These are phyloP conservation scores for Rhizopus delemar DNA, from an alignment of 371 early-diverging fungal species.

Conservation along the genomic window DNA sequence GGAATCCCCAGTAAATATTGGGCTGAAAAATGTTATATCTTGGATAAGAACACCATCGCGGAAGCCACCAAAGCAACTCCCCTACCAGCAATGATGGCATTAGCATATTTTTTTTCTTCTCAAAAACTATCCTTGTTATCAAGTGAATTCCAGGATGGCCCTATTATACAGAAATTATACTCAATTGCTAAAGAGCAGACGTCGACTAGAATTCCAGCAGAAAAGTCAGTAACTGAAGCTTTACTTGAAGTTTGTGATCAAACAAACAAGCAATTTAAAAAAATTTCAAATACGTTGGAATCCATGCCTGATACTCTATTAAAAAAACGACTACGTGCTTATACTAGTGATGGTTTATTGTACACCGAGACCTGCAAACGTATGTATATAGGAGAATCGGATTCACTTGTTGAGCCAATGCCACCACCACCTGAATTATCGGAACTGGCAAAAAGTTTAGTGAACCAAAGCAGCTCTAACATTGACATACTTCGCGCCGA, in stretches of 20 bases:
- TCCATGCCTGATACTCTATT: no score
- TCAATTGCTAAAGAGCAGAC: constrained; percentile 21
- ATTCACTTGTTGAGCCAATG: constrained; percentile 24
- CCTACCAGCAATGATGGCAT: constrained; percentile 18
- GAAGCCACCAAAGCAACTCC: constrained; percentile 19
- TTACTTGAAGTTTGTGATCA: constrained; percentile 23
- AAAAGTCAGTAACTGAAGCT: constrained; percentile 16
- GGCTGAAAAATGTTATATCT: constrained; percentile 20
- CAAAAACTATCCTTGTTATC: constrained; percentile 20
- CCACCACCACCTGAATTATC: constrained; percentile 23
- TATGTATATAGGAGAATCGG: constrained; percentile 14
- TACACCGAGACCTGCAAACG: constrained; percentile 22
- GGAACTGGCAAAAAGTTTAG: constrained; percentile 15
- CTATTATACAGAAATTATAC: constrained; percentile 16
- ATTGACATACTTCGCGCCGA: constrained; percentile 23
- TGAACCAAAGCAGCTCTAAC: constrained; percentile 16
- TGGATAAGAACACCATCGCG: constrained; percentile 17
- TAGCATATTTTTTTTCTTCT: constrained; percentile 17
- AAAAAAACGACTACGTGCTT: constrained; percentile 20
- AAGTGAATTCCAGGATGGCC: constrained; percentile 21
- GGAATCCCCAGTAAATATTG: constrained; percentile 22
- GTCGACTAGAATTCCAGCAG: constrained; percentile 10
- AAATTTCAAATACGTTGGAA: no score
- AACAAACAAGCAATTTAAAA: no score
- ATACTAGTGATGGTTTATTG: constrained; percentile 21